These are phyloP conservation scores for Blastomyces emzantsi DNA, from an alignment of 2,329 filamentous ascomycete species.

Conservation along the genomic window DNA sequence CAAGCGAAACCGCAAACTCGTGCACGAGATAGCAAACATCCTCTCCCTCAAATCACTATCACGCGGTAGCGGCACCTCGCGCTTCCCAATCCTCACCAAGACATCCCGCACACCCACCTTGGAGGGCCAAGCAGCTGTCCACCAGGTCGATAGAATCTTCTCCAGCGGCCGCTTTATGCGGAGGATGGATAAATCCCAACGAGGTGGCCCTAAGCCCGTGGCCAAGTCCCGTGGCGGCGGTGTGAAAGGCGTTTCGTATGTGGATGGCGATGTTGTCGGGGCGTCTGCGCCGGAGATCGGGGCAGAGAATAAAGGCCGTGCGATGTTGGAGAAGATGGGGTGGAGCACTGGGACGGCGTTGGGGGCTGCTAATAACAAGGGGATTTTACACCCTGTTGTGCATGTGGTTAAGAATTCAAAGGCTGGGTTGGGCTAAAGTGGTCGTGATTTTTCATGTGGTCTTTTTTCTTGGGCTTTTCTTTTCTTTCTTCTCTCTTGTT, in stretches of 20 bases:
- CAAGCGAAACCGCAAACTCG: conserved; percentile 61
- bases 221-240: conserved; percentile 33
- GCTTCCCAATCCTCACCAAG: conserved; percentile 70
- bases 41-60: conserved; percentile 81
- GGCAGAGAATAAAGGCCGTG: conserved; percentile 69
- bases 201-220: conserved; percentile 19
- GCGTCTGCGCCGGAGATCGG: conserved; percentile 76
- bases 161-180: conserved; percentile 27
- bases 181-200: conserved; percentile 15
- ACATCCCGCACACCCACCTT: conserved; percentile 57
- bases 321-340: conserved; percentile 94
- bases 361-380: conserved; percentile 73
- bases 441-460: not conserved
- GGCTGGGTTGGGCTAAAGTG: conserved; percentile 63
- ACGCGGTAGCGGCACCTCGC: conserved; percentile 59
- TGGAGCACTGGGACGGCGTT: conserved; percentile 83
- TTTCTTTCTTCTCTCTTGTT: not conserved
- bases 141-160: conserved; percentile 35
- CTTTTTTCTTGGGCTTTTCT: no score
- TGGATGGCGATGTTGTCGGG: conserved; percentile 82
- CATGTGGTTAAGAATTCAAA: conserved; percentile 83
- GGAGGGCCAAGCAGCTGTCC: conserved; percentile 44
- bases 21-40: conserved; percentile 69
- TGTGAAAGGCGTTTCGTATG: conserved; percentile 49
- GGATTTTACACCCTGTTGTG: conserved; percentile 74